Evolutionary conservation across 2,329 filamentous ascomycete genomes (phyloP), one percentile per base, ranked within the genome.

Genomic region (Teratosphaeria pseudoeucalypti): DNA sequence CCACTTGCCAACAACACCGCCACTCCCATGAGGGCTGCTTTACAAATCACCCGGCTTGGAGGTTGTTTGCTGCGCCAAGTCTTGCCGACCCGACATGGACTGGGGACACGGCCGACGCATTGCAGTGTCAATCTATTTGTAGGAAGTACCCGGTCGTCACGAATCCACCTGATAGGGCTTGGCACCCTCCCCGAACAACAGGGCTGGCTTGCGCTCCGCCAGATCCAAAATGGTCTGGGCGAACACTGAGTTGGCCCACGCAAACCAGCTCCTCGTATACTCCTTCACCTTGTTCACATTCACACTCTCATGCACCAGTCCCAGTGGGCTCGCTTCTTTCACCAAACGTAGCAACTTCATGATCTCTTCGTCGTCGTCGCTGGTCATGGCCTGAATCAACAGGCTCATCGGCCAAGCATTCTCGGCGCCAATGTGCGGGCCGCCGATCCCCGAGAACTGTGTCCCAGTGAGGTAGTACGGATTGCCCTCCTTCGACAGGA

Each of bases 341-440:
- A 99, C 94, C 34, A 87, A 73, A 7, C 84, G 78, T 29, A 99
- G 74, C 63, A 87, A 89, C 55, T 83, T 80, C 61, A 75, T 78
- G 64, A 99, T 97, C 76, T 99, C 94, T 0, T 81, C 78, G 62
- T 96, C 92, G 60, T 92, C 81, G 56, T 92, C 82, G 6, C 86
- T 88, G 0, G 94, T 99, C 81, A 94, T 90, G 2, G 90, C 90
- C 74, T 96, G 92, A 23, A 96, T 83, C 9, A 99, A 80, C 63
- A 96, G 77, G 71, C 89, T 94, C 91, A 99, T 97, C 0, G 94
- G 94, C 94, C 94, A 99, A 7, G 92, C 94, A 65, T 96, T 89
- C 67, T 83, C 78, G n/a, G 95, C 77, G 0, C 94, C 94, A 65
- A 96, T 88, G 65, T 87, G 84, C 34, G 84, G 84, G 1, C 91